These are phyloP conservation scores for Aspergillus calidoustus DNA, from an alignment of 2,329 filamentous ascomycete species.

Conservation along the genomic window DNA sequence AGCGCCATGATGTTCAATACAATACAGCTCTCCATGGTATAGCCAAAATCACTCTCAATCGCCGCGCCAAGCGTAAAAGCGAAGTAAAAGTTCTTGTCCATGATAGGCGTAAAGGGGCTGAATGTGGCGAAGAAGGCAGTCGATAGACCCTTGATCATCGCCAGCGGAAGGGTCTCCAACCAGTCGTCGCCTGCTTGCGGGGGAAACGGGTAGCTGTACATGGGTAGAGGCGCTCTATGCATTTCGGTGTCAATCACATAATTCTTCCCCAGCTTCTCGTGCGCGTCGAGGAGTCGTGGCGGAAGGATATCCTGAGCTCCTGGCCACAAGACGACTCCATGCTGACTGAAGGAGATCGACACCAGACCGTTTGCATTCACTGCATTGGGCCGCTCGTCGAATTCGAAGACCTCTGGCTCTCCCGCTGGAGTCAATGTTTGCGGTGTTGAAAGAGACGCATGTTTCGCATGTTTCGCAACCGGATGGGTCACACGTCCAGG, in stretches of 20 bases:
- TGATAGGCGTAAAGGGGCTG: conserved; percentile 57
- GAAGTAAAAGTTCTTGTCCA: conserved; percentile 58
- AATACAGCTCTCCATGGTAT: conserved; percentile 57
- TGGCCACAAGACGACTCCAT: conserved; percentile 56
- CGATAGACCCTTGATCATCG: conserved; percentile 56
- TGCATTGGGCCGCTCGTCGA: conserved; percentile 32
- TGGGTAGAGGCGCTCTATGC: conserved; percentile 50
- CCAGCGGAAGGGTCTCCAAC: conserved; percentile 54
- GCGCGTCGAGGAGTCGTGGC: conserved; percentile 43
- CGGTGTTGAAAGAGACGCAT: conserved; percentile 20
- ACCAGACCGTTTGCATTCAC: conserved; percentile 40
- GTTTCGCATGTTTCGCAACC: conserved; percentile 13
- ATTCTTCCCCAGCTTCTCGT: conserved; percentile 49
- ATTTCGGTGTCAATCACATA: conserved; percentile 57
- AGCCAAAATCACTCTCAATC: conserved; percentile 56
- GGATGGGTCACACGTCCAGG: conserved; percentile 21
- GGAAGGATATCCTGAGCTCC: conserved; percentile 52
- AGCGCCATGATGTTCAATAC: conserved; percentile 57
- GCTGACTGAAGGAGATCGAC: conserved; percentile 56
- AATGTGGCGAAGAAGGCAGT: conserved; percentile 61
- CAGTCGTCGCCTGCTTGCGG: conserved; percentile 45
- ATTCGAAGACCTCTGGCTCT: conserved; percentile 36
- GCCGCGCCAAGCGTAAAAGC: conserved; percentile 55
- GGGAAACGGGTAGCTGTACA: conserved; percentile 43
- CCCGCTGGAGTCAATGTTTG: conserved; percentile 34